Evolutionary conservation across 2,329 filamentous ascomycete genomes (phyloP).

Genomic region (Nigrospora osmanthi): DNA sequence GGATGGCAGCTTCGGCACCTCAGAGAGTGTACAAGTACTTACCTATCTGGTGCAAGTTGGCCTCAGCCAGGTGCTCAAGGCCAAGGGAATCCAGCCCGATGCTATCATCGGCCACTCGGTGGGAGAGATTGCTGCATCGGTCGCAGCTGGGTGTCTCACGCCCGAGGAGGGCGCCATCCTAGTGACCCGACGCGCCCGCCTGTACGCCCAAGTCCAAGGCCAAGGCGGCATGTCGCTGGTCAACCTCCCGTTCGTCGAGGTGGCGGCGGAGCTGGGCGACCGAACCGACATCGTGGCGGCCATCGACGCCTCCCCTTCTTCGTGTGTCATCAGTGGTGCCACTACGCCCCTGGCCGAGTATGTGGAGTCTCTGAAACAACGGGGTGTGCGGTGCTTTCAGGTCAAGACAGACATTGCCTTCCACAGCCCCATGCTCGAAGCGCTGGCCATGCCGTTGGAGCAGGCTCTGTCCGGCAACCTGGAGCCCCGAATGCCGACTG

Average conservation of each 20-base stretch:
- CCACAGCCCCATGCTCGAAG: constrained; percentile 27
- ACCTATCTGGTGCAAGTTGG: constrained; percentile 28
- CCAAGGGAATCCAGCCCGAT: constrained; percentile 19
- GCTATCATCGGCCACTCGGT: constrained; percentile 33
- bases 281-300: constrained; percentile 19
- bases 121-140: constrained; percentile 30
- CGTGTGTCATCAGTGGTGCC: constrained; percentile 24
- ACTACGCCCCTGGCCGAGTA: constrained; percentile 13
- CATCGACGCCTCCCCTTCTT: constrained; percentile 25
- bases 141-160: constrained; percentile 24
- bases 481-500: constrained; percentile 11
- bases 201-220: constrained; percentile 5
- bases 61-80: constrained; percentile 19
- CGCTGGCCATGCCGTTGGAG: constrained; percentile 19
- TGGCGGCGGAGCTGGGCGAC: constrained; percentile 12
- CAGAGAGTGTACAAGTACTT: constrained; percentile 21
- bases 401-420: constrained; percentile 33
- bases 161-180: constrained; percentile 25
- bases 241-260: constrained; percentile 17
- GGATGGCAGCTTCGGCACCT: constrained; percentile 11
- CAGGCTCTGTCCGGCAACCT: constrained; percentile 10
- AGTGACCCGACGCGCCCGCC: constrained; percentile 22
- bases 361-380: constrained; percentile 14
- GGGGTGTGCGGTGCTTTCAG: constrained; percentile 19
- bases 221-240: constrained; percentile 12